Evolutionary conservation across 2,329 filamentous ascomycete genomes (phyloP), one percentile per base, ranked within the genome.

Genomic region (Paecilomyces dactylethromorphus): DNA sequence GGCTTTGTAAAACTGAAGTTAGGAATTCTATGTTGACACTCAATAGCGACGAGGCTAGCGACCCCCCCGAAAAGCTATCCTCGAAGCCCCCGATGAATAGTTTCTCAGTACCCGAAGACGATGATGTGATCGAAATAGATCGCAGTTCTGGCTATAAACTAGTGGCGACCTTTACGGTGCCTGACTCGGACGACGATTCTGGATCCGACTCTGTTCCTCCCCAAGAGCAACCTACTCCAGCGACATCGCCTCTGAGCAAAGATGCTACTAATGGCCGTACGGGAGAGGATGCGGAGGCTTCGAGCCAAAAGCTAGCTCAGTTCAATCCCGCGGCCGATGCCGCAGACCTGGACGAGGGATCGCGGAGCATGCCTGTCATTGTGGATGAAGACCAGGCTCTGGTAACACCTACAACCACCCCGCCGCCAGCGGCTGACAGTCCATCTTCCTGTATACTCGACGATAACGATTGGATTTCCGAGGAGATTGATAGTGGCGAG

Each of bases 91-190:
- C 68, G 2, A 69, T 64, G 24, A 78, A 78, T 58, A 76, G 70
- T 12, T 78, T 77, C 59, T 68, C 66, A 54, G 74, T 76, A 7
- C 74, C 76, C 13, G 74, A 74, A 26, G 74, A 78, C 29, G 72
- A 72, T 53, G 68, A 69, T 12, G 63, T 64, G 5, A 56, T 58
- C 12, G 62, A 59, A 39, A 52, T 61, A 56, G 39, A 21, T 24
- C 22, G 13, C 6, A 56, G 59, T 26, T 56, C 26, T 56, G 64
- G 33, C 13, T 49, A 26, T 55, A 58, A 39, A 51, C 62, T 39
- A 53, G 53, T 35, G n/a, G 31, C 32, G 18, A 31, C 26, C 31
- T 49, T 26, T 13, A 13, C 35, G 5, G 51, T 39, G 15, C 59
- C 51, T 35, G 67, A 71, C 54, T 56, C 65, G 4, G 67, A 65